These are phyloP conservation scores for Trichoderma semiorbis DNA, from an alignment of 2,329 filamentous ascomycete genomes.

Conservation along the genomic window DNA sequence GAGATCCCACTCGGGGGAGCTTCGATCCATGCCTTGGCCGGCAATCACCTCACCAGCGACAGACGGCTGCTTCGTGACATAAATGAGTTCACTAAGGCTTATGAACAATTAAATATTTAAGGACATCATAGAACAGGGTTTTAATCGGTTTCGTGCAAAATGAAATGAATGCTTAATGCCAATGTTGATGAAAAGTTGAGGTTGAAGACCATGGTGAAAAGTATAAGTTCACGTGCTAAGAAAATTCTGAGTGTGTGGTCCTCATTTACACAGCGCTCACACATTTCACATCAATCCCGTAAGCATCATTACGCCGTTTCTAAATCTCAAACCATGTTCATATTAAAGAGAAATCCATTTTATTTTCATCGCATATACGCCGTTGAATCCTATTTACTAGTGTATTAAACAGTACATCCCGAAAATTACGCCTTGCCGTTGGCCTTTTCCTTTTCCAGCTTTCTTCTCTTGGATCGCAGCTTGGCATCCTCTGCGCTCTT, in stretches of 20 bases:
- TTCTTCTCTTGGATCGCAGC: conserved; percentile 84
- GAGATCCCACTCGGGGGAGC: conserved; percentile 36
- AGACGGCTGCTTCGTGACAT: neutral
- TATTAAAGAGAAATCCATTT: conserved; percentile 6
- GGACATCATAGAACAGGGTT: neutral
- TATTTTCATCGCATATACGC: conserved; percentile 16
- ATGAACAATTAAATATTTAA: neutral
- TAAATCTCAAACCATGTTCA: neutral
- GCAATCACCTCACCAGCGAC: neutral
- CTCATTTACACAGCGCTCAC: neutral
- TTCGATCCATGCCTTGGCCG: conserved; percentile 12
- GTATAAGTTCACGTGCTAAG: conserved; percentile 15
- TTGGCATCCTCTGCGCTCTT: conserved; percentile 86
- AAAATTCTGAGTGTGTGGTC: neutral
- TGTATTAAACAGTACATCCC: conserved; percentile 17
- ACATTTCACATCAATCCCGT: neutral
- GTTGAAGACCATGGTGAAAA: neutral
- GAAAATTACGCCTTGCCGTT: conserved; percentile 38
- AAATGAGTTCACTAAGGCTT: neutral
- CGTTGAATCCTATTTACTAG: conserved; percentile 19
- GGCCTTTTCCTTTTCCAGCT: conserved; percentile 66
- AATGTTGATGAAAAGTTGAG: neutral
- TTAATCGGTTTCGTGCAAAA: neutral
- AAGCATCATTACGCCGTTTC: neutral
- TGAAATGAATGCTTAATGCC: neutral